Evolutionary conservation across 2,329 filamentous ascomycete species (phyloP).

Genomic region (Gliomastix tumulicola): DNA sequence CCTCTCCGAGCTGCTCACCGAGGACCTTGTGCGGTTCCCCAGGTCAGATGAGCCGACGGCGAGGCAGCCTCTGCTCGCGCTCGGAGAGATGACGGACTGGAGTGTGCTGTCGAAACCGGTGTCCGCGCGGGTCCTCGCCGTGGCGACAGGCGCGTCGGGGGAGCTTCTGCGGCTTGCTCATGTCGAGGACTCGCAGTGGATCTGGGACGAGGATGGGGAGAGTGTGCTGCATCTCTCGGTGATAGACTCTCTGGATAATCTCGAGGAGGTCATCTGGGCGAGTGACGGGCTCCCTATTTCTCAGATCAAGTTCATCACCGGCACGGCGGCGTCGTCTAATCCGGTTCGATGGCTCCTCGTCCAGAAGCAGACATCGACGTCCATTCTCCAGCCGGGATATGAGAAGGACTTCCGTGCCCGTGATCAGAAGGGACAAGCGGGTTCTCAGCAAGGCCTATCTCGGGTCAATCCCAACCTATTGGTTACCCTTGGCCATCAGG

Average conservation of each 20-base stretch:
- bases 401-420: no score
- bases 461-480: slow-evolving; percentile 49
- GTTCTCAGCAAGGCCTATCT: slow-evolving; percentile 21
- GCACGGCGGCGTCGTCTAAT: slow-evolving; percentile 14
- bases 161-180: slow-evolving; percentile 49
- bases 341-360: slow-evolving; percentile 44
- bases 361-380: slow-evolving; percentile 44
- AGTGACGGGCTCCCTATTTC: slow-evolving; percentile 42
- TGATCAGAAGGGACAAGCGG: no score
- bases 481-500: slow-evolving; percentile 38
- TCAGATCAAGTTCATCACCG: slow-evolving; percentile 37
- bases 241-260: slow-evolving; percentile 31
- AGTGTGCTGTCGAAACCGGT: slow-evolving; percentile 15
- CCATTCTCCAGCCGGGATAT: slow-evolving; percentile 44
- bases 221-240: slow-evolving; percentile 38
- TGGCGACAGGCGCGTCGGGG: slow-evolving; percentile 47
- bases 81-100: slow-evolving; percentile 45
- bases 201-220: slow-evolving; percentile 42
- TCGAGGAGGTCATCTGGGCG: slow-evolving; percentile 45
- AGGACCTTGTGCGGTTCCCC: slow-evolving; percentile 24
- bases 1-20: slow-evolving; percentile 21
- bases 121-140: slow-evolving; percentile 32
- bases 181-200: slow-evolving; percentile 41
- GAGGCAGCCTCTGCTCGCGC: slow-evolving; percentile 35
- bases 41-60: slow-evolving; percentile 14